Conservation (phyloP, 352 stramenopile genomes). For the Phytopythium helicoides region DNA sequence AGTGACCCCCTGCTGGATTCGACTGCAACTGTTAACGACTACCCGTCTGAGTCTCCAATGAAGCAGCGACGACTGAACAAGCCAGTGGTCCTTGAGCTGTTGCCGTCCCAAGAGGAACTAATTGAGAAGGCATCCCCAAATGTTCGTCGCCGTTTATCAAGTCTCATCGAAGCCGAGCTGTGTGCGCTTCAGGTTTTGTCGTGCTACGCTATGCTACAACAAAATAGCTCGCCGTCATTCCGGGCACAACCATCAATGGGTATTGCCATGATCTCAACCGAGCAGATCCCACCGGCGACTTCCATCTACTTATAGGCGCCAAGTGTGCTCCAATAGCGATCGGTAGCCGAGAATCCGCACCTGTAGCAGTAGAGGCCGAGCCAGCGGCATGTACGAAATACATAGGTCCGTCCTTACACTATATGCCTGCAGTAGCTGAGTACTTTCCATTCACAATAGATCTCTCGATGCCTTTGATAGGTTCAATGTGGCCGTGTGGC, state of each 20-base stretch:
- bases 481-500: no score
- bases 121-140: conserved; percentile 68
- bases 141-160: conserved; percentile 64
- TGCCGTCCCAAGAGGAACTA: conserved; percentile 78
- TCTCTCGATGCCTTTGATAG: no score
- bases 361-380: no score
- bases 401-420: no score
- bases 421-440: no score
- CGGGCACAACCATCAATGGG: conserved; percentile 21
- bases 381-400: no score
- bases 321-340: no score
- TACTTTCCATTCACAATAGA: no score
- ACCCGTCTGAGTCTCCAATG: background rate
- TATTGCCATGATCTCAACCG: conserved; percentile 49
- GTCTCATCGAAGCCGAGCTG: conserved; percentile 74
- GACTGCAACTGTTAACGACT: background rate
- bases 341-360: background rate
- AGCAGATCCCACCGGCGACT: conserved; percentile 45
- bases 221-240: conserved; percentile 28
- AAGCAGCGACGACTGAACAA: conserved; percentile 5
- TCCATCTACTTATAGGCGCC: conserved; percentile 45
- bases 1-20: background rate
- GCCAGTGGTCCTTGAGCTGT: conserved; percentile 11
- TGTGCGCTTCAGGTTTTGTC: conserved; percentile 81
- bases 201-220: conserved; percentile 65